A percentile compares a stretch with the other conserved stretches of the same genome.
Evolutionary conservation across 2,329 filamentous ascomycete genomes (phyloP).

Genomic region (Gaeumannomyces tritici): DNA sequence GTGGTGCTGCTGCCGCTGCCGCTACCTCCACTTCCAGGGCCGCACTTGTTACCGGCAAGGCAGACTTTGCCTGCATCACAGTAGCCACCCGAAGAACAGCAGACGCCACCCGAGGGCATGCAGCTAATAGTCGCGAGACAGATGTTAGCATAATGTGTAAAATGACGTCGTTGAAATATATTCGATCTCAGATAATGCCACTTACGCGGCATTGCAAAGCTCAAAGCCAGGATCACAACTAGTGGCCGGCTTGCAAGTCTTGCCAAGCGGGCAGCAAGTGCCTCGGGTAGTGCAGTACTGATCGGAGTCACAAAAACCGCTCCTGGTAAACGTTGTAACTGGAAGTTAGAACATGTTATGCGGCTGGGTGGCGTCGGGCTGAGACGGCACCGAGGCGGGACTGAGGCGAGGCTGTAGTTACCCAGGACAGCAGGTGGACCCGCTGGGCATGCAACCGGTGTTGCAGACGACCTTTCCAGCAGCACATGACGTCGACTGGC

Average conservation of each 20-base stretch:
- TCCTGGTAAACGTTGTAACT: neutral
- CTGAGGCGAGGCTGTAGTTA: neutral
- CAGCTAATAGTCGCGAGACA: neutral
- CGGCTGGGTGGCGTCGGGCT: neutral
- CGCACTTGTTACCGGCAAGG: neutral
- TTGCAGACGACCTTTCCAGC: neutral
- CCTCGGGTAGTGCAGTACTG: conserved; percentile 1
- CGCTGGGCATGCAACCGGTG: conserved; percentile 2
- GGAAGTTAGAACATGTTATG: neutral
- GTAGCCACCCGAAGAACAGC: conserved; percentile 1
- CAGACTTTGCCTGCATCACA: conserved; percentile 1
- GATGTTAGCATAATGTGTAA: neutral
- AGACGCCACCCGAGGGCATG: neutral
- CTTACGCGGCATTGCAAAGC: neutral
- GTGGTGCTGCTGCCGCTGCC: neutral
- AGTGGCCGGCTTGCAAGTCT: neutral
- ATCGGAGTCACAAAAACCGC: neutral
- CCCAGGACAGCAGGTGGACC: conserved; percentile 1
- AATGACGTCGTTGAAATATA: neutral
- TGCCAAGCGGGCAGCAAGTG: conserved; percentile 2
- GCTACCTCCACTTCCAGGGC: neutral
- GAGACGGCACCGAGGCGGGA: too few relatives aligned
- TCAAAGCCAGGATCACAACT: neutral
- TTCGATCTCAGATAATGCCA: neutral
- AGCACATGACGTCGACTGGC: neutral